Base-by-base conservation (phyloP, 768 basidiomycete species). In the Pleurotus ostreatus region DNA sequence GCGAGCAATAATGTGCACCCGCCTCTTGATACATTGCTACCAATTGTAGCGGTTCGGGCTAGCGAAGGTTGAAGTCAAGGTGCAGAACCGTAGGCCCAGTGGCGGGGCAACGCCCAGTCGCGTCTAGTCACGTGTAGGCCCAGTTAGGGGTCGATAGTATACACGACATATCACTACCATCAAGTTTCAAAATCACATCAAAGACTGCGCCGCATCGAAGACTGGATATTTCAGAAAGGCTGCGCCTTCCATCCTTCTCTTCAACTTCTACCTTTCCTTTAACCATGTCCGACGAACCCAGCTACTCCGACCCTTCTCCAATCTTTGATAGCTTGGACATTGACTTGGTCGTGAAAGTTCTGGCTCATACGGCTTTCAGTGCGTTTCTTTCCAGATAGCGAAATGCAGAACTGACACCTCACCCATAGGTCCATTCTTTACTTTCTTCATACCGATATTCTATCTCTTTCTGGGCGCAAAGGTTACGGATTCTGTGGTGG, bases 301-400 rank as follows among this genome's bases (percentile, higher is more conserved):
- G 61, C 56, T 56, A 59, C 46, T 44, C 60, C 26, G 80, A 82
- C 46, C 66, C 72, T 23, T 71, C 75, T 8, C 82, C 80, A 16
- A 71, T 88, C 46, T 87, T 84, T 64, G 91, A 92, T 68, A 74
- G 71, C 57, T 70, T 93, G 57, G 87, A 93, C 71, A 57, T 93
- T 38, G 92, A 94, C 70, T 73, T 91, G 55, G 68, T 93, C 51
- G 72, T 91, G 61, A 92, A 90, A 71, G 90, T 94, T 53, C 74
- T 94, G 55, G 71, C 77, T 46, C 81, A 89, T 65, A 95, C 94
- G 1, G 75, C 76, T 23, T 90, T 95, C 76, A 92, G 92, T 89
- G 58, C 68, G 86, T 70, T 22, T 22, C 55, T 45, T 39, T 34
- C 18, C 18, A 12, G n/a, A 39, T n/a, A 9, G 39, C 39, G n/a